Base-by-base conservation (phyloP, 164 flowering plant genomes). In the Vitis vinifera region DNA sequence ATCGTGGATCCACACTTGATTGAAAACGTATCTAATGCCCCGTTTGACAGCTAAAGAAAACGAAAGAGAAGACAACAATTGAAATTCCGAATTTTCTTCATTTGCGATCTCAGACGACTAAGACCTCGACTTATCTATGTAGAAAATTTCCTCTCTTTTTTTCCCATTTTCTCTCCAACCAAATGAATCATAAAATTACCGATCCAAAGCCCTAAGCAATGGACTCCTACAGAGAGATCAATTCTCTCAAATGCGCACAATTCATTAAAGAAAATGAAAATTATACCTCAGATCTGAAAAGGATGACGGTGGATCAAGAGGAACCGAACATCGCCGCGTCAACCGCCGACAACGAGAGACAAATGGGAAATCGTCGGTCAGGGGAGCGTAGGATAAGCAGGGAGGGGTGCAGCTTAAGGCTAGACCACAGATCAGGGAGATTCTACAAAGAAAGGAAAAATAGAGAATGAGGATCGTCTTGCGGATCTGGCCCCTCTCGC, bases 251-350 rank as follows among this genome's bases (percentile, higher is more conserved):
- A 37, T 37, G 44, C 44, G 44, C 6, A 6, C 4, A 67, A 67
- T 16, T 59, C 5, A n/a, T 8, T n/a, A 31, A 56, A 2, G 14
- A 50, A 12, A n/a, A 8, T 12, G 53, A 62, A 37, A 55, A 51
- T 15, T 17, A 63, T 63, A 81, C 84, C 84, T 75, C 67, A 76
- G 81, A 81, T 80, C 81, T 70, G 76, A 72, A 30, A 68, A 68
- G 66, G 13, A 61, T 12, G 52, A 2, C 10, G 16, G 27, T 53
- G 51, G 71, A 72, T 69, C 76, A 65, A 67, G 37, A 48, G 6
- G 27, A 70, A 50, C 6, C 19, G 72, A 37, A 37, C 44, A 37
- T 37, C 44, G 44, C 44, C 44, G 56, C 16, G 27, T 23, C 27
- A 51, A 51, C 14, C 55, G 11, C 55, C 55, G 55, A 15, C 55